Evolutionary conservation across 2,329 filamentous ascomycete genomes (phyloP), one percentile per base, ranked within the genome.

Genomic region (Calonectria pseudoturangicola): DNA sequence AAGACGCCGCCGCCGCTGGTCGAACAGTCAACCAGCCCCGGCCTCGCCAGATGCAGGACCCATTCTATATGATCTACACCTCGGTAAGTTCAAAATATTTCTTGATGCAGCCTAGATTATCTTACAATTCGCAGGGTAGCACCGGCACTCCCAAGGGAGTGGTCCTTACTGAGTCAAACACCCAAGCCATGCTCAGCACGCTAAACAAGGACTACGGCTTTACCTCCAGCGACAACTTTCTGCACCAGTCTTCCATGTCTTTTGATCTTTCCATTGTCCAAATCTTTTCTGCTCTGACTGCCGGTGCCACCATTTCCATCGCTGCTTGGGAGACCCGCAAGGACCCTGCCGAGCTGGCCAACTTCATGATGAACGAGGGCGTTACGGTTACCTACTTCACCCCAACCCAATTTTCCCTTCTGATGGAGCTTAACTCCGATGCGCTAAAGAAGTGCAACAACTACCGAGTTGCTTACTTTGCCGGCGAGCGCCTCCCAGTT

Each of bases 11-110:
- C 16, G 69, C 73, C n/a, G 70, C 68, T 4, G 76, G 72, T 33
- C 27, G 72, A 48, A 68, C 67, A 12, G 16, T 74, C 28, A 54
- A 66, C 36, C 70, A 71, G 25, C 71, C 50, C 13, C 73, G 74
- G 12, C 30, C 65, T 39, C 71, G 75, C 63, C 68, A 74, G 27
- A 68, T 70, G 43, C 56, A 76, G 39, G 76, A 79, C 48, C 77
- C 77, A 5, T 78, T 79, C 54, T 78, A 79, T 65, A 76, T 78
- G 73, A 78, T 79, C 39, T 79, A 79, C 63, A 79, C 76, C 25
- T 78, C 76, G 41, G 75, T 78, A 73, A 76, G 73, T 76, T 18
- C 8, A 45, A 9, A 25, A 15, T 6, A 7, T 4, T 2, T 4
- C 13, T 21, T 47, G 1, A 13, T 1, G 12, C 2, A n/a, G 13